Evolutionary conservation across 768 basidiomycete species (phyloP).

Genomic region (Mrakia hoshinonis): DNA sequence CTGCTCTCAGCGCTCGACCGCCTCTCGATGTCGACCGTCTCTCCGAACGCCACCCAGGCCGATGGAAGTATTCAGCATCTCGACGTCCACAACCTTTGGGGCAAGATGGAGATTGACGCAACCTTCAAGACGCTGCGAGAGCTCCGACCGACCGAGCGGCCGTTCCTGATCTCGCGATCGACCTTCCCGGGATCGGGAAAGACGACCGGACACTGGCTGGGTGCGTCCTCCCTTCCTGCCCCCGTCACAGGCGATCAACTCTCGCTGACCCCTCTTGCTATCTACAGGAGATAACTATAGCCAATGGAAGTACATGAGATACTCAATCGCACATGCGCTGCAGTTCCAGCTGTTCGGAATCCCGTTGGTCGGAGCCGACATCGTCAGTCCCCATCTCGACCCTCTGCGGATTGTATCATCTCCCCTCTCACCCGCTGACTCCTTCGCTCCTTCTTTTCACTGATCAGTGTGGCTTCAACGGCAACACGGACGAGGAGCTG

Average conservation of each 20-base stretch:
- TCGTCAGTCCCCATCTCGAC: constrained; percentile 56
- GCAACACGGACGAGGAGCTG: constrained; percentile 70
- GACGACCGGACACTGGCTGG: constrained; percentile 67
- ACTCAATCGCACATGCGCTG: constrained; percentile 63
- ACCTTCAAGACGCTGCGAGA: constrained; percentile 45
- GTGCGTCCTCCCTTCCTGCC: neutral
- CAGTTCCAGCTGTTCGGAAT: constrained; percentile 79
- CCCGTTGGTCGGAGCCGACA: constrained; percentile 74
- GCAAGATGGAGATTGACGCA: constrained; percentile 57
- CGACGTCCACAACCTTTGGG: constrained; percentile 44
- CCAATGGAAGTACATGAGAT: constrained; percentile 57
- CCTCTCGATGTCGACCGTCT: constrained; percentile 52
- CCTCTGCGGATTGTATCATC: neutral
- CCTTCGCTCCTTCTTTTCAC: neutral
- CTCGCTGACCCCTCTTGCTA: neutral
- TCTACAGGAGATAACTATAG: constrained; percentile 57
- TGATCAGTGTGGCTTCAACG: too few species aligned
- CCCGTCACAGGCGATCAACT: neutral
- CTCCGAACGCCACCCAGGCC: constrained; percentile 63
- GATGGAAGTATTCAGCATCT: constrained; percentile 53
- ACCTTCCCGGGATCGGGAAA: constrained; percentile 61
- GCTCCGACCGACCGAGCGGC: constrained; percentile 48
- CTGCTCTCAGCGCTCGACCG: constrained; percentile 38
- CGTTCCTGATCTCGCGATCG: constrained; percentile 46
- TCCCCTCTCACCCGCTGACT: neutral